Evolutionary conservation across 441 rosid species (phyloP).

Genomic region (Mallotus repandus): DNA sequence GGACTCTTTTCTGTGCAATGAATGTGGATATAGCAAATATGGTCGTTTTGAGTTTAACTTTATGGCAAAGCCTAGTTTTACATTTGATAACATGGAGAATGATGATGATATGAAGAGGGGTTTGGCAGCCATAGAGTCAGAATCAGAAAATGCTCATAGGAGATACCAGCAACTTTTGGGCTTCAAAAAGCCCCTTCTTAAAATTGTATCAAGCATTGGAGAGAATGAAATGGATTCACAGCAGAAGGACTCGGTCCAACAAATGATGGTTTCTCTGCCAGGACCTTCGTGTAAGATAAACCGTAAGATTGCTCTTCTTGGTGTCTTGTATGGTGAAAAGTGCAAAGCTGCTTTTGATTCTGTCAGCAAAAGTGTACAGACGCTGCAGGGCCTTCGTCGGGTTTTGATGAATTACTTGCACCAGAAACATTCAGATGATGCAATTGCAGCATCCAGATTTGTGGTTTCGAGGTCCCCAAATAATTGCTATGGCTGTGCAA

Average conservation of each 20-base stretch:
- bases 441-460: constrained; percentile 72
- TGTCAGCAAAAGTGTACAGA: constrained; percentile 99
- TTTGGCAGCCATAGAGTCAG: constrained; percentile 96
- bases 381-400: constrained; percentile 98
- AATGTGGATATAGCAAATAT: constrained; percentile 99
- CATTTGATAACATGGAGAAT: constrained; percentile 99
- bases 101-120: constrained; percentile 99
- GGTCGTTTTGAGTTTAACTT: constrained; percentile 99
- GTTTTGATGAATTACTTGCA: constrained; percentile 98
- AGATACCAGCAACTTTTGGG: constrained; percentile 99
- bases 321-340: constrained; percentile 99
- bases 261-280: constrained; percentile 99
- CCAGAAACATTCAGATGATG: constrained; percentile 80
- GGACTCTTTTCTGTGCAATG: constrained; percentile 99
- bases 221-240: constrained; percentile 99
- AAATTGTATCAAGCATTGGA: constrained; percentile 98
- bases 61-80: constrained; percentile 99
- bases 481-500: constrained; percentile 99
- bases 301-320: constrained; percentile 99
- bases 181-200: constrained; percentile 98
- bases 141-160: constrained; percentile 99
- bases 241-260: constrained; percentile 99
- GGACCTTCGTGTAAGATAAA: constrained; percentile 99
- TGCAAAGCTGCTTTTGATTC: constrained; percentile 99
- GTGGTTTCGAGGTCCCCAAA: constrained; percentile 91